These are phyloP conservation scores for Trifolium fragiferum DNA, from an alignment of 306 rosid genomes.

Conservation along the genomic window DNA sequence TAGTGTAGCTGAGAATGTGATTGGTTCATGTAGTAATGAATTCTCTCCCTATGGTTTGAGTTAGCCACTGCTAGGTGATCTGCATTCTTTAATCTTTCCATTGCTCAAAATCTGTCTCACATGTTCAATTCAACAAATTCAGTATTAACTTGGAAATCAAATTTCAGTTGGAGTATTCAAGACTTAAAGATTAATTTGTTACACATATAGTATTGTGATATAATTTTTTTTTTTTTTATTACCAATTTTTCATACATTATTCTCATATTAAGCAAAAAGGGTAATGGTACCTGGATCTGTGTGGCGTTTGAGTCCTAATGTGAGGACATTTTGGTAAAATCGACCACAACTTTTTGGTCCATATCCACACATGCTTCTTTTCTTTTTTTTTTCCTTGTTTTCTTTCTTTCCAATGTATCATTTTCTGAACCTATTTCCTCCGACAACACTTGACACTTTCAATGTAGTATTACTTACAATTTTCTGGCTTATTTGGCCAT, in stretches of 20 bases:
- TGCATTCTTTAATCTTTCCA: constrained; percentile 84
- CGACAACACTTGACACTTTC: constrained; percentile 44
- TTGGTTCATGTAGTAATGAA: too few relatives aligned
- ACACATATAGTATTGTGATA: too few relatives aligned
- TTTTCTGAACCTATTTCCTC: constrained; percentile 82
- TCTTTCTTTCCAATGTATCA: constrained; percentile 60
- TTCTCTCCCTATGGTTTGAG: constrained; percentile 40
- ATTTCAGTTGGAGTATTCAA: neutral
- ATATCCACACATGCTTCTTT: constrained; percentile 76
- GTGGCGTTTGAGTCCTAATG: constrained; percentile 81
- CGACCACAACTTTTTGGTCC: constrained; percentile 82
- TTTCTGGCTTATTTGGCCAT: constrained; percentile 89
- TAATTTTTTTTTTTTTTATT: too few relatives aligned
- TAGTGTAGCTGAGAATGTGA: too few relatives aligned
- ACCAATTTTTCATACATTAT: too few relatives aligned
- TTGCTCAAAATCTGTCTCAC: constrained; percentile 65
- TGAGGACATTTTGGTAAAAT: constrained; percentile 87
- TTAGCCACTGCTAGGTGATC: constrained; percentile 90
- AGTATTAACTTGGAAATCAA: neutral
- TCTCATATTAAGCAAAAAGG: constrained; percentile 42
- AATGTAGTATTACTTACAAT: neutral
- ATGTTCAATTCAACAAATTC: neutral
- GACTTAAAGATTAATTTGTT: too few relatives aligned
- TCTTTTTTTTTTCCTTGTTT: too few relatives aligned
- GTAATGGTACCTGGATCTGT: constrained; percentile 88